Conservation (phyloP, 441 rosid species). For the Populus hybrid region DNA sequence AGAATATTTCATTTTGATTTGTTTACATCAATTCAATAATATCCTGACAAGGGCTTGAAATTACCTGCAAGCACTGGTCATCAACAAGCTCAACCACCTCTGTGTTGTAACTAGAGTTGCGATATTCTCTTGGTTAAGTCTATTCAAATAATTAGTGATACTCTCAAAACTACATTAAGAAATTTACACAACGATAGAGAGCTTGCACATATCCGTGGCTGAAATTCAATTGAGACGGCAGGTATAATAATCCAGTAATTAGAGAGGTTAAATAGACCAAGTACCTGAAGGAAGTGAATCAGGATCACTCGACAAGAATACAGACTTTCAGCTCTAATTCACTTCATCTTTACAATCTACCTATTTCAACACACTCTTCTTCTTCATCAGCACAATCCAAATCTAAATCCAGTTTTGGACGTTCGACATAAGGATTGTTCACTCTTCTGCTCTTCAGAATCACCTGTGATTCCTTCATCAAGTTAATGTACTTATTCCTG, state of each 20-base stretch:
- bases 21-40: background rate
- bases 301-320: background rate
- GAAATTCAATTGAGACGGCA: conserved; percentile 1
- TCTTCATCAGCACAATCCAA: conserved; percentile 21
- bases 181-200: no score
- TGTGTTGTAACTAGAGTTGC: background rate
- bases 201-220: background rate
- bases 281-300: background rate
- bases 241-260: background rate
- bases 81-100: background rate
- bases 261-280: background rate
- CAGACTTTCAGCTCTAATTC: background rate
- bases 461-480: conserved; percentile 54
- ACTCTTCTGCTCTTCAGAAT: conserved; percentile 41
- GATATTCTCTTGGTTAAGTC: background rate
- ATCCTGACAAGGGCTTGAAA: background rate
- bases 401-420: conserved; percentile 38
- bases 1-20: background rate
- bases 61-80: background rate
- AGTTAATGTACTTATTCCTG: conserved; percentile 55
- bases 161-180: background rate
- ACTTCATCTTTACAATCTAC: background rate
- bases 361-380: background rate
- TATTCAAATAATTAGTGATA: background rate
- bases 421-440: conserved; percentile 11